These are phyloP conservation scores for Trichosporon coremiiforme DNA, from an alignment of 1,284 basidiomycete genomes.

Conservation along the genomic window DNA sequence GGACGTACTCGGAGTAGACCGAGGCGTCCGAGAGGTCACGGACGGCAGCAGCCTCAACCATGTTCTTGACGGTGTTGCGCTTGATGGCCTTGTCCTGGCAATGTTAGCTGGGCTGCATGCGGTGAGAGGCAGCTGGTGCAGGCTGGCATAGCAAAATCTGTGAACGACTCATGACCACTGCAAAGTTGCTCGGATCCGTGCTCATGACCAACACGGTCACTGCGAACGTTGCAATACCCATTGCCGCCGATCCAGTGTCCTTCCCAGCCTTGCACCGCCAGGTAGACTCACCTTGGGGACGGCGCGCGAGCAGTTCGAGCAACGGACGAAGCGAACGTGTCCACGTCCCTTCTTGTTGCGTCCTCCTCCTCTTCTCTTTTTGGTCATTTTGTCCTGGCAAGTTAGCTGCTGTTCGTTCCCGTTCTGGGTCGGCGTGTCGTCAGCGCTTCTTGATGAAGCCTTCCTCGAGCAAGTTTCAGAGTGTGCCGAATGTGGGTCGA, in stretches of 20 bases:
- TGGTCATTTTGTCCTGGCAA: conserved; percentile 66
- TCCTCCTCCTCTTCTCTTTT: conserved; percentile 98
- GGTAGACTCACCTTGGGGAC: conserved; percentile 66
- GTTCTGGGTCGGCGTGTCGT: neutral
- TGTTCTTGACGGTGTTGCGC: conserved; percentile 99
- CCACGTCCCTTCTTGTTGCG: conserved; percentile 99
- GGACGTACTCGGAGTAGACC: conserved; percentile 93
- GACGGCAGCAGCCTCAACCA: conserved; percentile 98
- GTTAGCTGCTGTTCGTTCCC: conserved; percentile 1
- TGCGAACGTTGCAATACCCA: too few species aligned
- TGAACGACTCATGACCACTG: too few species aligned
- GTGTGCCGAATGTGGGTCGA: neutral
- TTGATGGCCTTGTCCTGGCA: conserved; percentile 97
- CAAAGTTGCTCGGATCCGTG: neutral
- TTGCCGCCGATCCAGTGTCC: neutral
- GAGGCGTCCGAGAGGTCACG: conserved; percentile 96
- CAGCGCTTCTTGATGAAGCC: conserved; percentile 13
- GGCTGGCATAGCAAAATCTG: neutral
- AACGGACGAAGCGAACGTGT: conserved; percentile 90
- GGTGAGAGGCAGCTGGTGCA: neutral
- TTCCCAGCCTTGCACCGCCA: neutral
- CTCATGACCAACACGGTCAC: neutral
- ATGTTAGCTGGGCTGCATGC: conserved; percentile 11
- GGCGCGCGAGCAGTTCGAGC: conserved; percentile 89
- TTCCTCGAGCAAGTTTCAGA: neutral